Base-by-base conservation (phyloP, 495 filamentous ascomycete genomes). In the Geopyxis carbonaria region DNA sequence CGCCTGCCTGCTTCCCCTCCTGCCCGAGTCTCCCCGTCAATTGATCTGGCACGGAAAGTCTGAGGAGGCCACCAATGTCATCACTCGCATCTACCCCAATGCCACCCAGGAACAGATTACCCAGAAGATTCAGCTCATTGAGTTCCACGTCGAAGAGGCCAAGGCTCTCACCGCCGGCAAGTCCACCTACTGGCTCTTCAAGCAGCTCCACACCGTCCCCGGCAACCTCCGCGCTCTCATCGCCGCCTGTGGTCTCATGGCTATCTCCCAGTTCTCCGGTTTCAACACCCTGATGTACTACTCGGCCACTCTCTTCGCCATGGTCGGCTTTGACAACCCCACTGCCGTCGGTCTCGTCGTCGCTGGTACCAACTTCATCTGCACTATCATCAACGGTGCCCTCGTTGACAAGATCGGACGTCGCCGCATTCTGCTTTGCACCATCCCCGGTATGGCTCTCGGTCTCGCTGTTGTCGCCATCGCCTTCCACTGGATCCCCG, bases 271-370 rank as follows among this genome's bases (percentile, higher is more conserved):
- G 49, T 66, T 89, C 11, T 89, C 78, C 45, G 86, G 86, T 5
- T 94, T 93, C 57, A 93, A 92, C 59, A 78, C 78, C 32, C 66
- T 93, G 9, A 94, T 94, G 86, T 94, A 94, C 56, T 93, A 85
- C 57, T 86, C 82, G 5, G 80, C 83, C 3, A 92, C 84, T 4
- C 82, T 94, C 22, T 94, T 94, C 56, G 65, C 73, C 9, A 61
- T 84, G 21, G 63, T 92, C 15, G 77, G 78, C 2, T 93, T 93
- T 57, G 65, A 66, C 22, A 76, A 72, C 14, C 86, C 86, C 18
- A 92, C 81, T 0, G 65, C 87, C 31, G 83, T 77, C 2, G 80
- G 81, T 2, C 67, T 93, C 27, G 73, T 73, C 4, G 76, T 93
- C 22, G 86, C 86, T 1, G 53, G 72, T 47, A 87, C 85, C 13